A percentile compares a stretch with the other conserved stretches of the same genome.
phyloP scores from a whole-genome alignment of 331 rosid genomes.

The Telfairia occidentalis region DNA sequence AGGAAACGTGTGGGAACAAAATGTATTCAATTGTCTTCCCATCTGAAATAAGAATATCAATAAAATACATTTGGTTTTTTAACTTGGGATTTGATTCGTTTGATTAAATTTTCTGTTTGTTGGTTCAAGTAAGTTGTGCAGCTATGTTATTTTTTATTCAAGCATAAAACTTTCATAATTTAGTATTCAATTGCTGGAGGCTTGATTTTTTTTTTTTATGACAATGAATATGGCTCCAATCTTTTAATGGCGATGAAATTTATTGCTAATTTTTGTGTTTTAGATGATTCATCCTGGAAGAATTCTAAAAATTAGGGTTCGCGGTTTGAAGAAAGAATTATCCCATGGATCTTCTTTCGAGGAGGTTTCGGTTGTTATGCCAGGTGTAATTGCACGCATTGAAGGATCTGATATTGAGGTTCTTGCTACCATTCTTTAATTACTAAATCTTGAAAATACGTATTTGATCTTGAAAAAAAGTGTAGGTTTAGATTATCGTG shows the following conservation, averaged over 20 bases:
- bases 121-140: not conserved
- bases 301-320: conserved; percentile 69
- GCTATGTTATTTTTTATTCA: not conserved
- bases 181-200: not conserved
- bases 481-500: not conserved
- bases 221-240: not conserved
- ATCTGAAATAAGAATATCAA: not conserved
- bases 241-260: conserved; percentile 2
- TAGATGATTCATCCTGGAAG: conserved; percentile 69
- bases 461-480: not conserved
- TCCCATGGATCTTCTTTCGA: conserved; percentile 63
- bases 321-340: conserved; percentile 75
- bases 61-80: not conserved
- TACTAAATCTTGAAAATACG: not conserved
- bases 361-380: conserved; percentile 78
- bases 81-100: not conserved
- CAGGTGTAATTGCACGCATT: conserved; percentile 71
- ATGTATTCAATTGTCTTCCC: not conserved
- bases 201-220: not conserved
- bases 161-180: not conserved
- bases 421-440: not conserved
- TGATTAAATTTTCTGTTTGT: not conserved
- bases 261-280: conserved; percentile 10
- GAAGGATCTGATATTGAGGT: conserved; percentile 82
- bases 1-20: not conserved